These are phyloP conservation scores for Calophaca sinica DNA, from an alignment of 306 rosid species.

Conservation along the genomic window DNA sequence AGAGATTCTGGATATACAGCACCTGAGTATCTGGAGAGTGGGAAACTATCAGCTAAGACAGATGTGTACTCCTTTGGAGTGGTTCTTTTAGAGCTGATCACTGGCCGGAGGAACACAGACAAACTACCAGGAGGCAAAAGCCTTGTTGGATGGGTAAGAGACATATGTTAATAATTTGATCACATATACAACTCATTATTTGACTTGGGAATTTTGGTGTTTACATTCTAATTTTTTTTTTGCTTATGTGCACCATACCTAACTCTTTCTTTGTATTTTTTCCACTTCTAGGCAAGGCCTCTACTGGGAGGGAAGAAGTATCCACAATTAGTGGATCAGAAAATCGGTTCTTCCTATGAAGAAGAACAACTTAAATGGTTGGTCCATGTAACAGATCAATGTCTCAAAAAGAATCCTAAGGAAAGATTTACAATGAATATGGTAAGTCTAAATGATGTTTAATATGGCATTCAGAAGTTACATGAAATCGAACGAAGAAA, in stretches of 20 bases:
- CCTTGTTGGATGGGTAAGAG: conserved; percentile 60
- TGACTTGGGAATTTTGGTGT: conserved; percentile 12
- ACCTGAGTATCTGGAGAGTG: conserved; percentile 54
- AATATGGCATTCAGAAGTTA: conserved; percentile 17
- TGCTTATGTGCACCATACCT: conserved; percentile 37
- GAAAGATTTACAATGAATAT: conserved; percentile 52
- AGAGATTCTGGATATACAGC: conserved; percentile 49
- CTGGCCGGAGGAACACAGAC: conserved; percentile 45
- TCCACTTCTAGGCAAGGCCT: conserved; percentile 51
- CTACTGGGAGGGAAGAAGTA: conserved; percentile 55
- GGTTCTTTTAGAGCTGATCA: conserved; percentile 58
- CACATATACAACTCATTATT: conserved; percentile 2
- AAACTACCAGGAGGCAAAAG: conserved; percentile 49
- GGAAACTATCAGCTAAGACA: conserved; percentile 49
- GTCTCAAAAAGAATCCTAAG: conserved; percentile 58
- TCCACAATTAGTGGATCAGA: conserved; percentile 48
- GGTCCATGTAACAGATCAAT: conserved; percentile 55
- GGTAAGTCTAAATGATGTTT: conserved; percentile 49
- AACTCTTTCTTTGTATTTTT: conserved; percentile 6
- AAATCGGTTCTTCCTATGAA: conserved; percentile 52
- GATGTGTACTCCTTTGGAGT: conserved; percentile 58
- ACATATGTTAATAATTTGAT: background rate
- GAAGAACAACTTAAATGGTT: conserved; percentile 50
- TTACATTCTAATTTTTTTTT: background rate
- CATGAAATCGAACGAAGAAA: conserved; percentile 18